These are phyloP conservation scores for Calocera viscosa DNA, from an alignment of 768 basidiomycete species.

Conservation along the genomic window DNA sequence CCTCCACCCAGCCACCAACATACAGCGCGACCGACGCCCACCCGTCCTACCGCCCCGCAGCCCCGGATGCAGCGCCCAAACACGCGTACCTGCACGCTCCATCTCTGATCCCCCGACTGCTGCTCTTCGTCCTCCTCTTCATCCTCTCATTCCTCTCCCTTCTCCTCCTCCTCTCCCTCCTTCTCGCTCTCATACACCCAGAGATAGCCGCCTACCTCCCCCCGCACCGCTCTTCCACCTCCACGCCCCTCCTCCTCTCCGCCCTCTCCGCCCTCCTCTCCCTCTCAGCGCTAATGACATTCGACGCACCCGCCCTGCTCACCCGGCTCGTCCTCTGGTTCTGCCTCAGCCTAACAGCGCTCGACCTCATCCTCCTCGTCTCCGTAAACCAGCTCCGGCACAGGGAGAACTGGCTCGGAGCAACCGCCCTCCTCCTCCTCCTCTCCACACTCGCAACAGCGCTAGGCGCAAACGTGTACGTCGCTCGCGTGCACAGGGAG, in stretches of 20 bases:
- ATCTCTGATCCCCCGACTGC: background rate
- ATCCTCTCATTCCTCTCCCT: background rate
- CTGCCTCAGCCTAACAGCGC: background rate
- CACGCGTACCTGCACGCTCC: background rate
- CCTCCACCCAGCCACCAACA: background rate
- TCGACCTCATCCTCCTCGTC: background rate
- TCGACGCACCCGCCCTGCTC: background rate
- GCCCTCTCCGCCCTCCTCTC: background rate
- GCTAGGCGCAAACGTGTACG: background rate
- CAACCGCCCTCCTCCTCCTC: background rate
- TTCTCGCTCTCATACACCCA: background rate
- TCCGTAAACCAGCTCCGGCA: background rate
- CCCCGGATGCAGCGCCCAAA: background rate
- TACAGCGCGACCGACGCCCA: background rate
- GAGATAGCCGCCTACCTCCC: background rate
- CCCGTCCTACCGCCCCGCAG: background rate
- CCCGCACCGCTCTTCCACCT: background rate
- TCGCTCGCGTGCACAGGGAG: background rate
- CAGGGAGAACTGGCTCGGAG: background rate
- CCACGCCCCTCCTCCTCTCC: background rate
- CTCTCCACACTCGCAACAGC: background rate
- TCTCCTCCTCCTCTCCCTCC: background rate
- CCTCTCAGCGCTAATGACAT: background rate
- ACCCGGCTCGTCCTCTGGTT: background rate
- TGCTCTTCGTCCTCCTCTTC: background rate